phyloP scores from a whole-genome alignment of 305 asterid genomes.

The Ajuga reptans region DNA sequence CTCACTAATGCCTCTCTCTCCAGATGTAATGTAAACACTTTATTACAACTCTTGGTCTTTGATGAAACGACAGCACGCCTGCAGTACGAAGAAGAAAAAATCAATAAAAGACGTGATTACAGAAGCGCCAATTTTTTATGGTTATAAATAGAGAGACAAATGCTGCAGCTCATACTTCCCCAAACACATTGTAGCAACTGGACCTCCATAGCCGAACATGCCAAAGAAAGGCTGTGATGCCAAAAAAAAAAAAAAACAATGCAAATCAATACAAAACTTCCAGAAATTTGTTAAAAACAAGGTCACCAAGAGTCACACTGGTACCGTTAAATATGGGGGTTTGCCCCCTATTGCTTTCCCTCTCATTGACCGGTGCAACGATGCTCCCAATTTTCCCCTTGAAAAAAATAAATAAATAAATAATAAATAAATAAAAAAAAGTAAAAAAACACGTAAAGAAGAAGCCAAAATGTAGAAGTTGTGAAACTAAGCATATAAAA shows the following conservation, averaged over 20 bases:
- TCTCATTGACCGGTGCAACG: constrained; percentile 44
- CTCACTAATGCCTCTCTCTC: constrained; percentile 60
- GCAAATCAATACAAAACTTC: neutral
- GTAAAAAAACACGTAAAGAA: neutral
- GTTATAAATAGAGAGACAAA: constrained; percentile 9
- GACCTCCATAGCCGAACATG: constrained; percentile 82
- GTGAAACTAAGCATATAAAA: neutral
- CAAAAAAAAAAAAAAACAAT: neutral
- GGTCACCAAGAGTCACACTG: neutral
- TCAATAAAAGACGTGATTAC: neutral
- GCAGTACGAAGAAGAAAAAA: constrained; percentile 12
- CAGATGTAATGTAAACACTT: constrained; percentile 45
- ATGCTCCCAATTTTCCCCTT: constrained; percentile 86
- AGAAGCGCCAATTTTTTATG: constrained; percentile 1
- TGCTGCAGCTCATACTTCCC: constrained; percentile 50
- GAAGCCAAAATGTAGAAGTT: neutral
- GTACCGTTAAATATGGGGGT: constrained; percentile 71
- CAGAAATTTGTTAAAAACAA: neutral
- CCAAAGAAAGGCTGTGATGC: constrained; percentile 71
- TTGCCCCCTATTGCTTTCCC: constrained; percentile 48
- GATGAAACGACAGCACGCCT: constrained; percentile 62
- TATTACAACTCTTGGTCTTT: constrained; percentile 44
- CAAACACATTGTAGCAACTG: constrained; percentile 65
- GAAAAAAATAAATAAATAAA: neutral
- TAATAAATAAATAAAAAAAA: no score